Conservation (phyloP, 768 basidiomycete genomes). For the Pisolithus microcarpus region DNA sequence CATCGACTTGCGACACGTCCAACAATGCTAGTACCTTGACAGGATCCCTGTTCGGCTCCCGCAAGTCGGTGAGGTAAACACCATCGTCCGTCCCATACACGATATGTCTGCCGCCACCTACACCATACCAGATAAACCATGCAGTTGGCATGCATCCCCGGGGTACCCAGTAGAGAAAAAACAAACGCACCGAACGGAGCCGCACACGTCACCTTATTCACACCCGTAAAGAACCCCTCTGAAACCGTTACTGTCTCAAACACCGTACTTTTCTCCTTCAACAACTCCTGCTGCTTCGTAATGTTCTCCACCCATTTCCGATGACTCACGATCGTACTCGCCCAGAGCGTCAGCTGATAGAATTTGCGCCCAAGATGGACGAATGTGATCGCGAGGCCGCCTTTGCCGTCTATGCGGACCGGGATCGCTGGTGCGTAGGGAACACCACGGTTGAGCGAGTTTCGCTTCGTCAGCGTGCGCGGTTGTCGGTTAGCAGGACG, state of each 20-base stretch:
- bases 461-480: slow-evolving; percentile 38
- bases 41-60: slow-evolving; percentile 70
- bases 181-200: slow-evolving; percentile 70
- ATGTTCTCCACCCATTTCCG: slow-evolving; percentile 94
- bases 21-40: slow-evolving; percentile 82
- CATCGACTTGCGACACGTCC: slow-evolving; percentile 92
- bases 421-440: slow-evolving; percentile 42
- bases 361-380: slow-evolving; percentile 89
- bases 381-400: slow-evolving; percentile 88
- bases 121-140: neutral
- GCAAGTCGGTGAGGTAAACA: slow-evolving; percentile 87
- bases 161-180: slow-evolving; percentile 1
- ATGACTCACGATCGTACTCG: slow-evolving; percentile 73
- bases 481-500: slow-evolving; percentile 37
- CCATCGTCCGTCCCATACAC: slow-evolving; percentile 98
- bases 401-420: slow-evolving; percentile 58
- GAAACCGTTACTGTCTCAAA: slow-evolving; percentile 83
- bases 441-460: slow-evolving; percentile 35
- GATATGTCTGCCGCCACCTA: slow-evolving; percentile 76
- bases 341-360: slow-evolving; percentile 90
- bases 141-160: neutral
- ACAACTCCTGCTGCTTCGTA: slow-evolving; percentile 76
- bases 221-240: slow-evolving; percentile 81
- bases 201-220: slow-evolving; percentile 89
- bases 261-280: slow-evolving; percentile 77